Conservation (phyloP, 2,329 filamentous ascomycete species). For the Cladophialophora bantiana region DNA sequence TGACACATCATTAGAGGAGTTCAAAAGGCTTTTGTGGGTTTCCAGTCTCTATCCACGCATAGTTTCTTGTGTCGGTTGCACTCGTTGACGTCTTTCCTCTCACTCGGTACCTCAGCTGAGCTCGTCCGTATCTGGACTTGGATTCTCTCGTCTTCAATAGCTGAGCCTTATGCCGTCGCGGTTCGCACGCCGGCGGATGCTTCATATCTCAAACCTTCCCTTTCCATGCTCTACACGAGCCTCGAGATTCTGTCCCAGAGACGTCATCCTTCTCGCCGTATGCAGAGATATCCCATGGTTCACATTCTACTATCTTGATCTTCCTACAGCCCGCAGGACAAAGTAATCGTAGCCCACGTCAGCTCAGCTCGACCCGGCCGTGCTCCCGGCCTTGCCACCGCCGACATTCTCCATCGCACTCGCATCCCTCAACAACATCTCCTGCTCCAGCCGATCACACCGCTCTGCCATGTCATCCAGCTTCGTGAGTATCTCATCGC, state of each 20-base stretch:
- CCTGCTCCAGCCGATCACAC: constrained; percentile 42
- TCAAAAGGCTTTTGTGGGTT: constrained; percentile 11
- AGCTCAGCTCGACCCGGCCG: constrained; percentile 26
- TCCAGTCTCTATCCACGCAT: not conserved
- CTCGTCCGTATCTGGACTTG: not conserved
- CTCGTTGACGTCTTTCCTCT: not conserved
- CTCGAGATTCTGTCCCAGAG: not conserved
- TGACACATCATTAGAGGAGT: constrained; percentile 20
- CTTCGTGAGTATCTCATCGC: constrained; percentile 42
- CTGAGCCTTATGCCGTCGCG: not conserved
- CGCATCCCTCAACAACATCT: constrained; percentile 39
- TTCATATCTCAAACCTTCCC: not conserved
- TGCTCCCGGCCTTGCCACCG: constrained; percentile 19
- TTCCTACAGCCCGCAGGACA: not conserved
- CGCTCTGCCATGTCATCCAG: constrained; percentile 43
- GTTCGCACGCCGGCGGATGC: not conserved
- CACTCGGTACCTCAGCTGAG: not conserved
- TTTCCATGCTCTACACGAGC: not conserved
- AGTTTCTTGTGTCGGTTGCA: not conserved
- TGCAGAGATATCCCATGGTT: not conserved
- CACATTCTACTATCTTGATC: not conserved
- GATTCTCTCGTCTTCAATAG: not conserved
- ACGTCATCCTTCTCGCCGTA: not conserved
- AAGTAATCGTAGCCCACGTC: not conserved
- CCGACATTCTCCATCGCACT: constrained; percentile 26